Conservation (phyloP, 176 grass and related monocot genomes). For the Carex parvula region DNA sequence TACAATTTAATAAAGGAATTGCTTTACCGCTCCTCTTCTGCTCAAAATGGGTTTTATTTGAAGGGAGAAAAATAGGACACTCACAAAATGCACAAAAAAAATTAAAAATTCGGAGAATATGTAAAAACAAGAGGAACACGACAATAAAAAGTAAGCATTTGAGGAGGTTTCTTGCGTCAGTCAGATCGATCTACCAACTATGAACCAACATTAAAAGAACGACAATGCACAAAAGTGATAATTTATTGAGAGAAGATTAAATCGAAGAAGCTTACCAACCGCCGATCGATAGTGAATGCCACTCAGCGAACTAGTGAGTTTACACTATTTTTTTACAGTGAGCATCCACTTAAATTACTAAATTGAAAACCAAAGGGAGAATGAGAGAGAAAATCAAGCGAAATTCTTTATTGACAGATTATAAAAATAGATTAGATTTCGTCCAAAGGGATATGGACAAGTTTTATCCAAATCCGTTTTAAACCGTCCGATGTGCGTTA, state of each 20-base stretch:
- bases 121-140: background rate
- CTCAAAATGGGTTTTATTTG: background rate
- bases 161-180: background rate
- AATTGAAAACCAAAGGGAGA: background rate
- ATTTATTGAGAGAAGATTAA: background rate
- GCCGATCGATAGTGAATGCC: background rate
- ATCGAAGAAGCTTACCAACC: slow-evolving; percentile 14
- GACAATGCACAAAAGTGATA: background rate
- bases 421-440: no score
- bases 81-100: background rate
- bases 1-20: slow-evolving; percentile 16
- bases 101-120: background rate
- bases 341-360: background rate
- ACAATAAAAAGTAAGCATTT: background rate
- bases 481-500: no score
- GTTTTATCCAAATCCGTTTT: no score
- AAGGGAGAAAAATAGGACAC: background rate
- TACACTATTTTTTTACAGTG: background rate
- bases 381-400: background rate
- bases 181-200: slow-evolving; percentile 19
- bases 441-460: no score
- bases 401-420: no score
- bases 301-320: background rate
- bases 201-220: background rate
- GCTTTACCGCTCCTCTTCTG: background rate